Percentiles rank a stretch among this genome's conserved stretches.
Conservation (phyloP, 1,139 yeast species). For the Diutina neorugosa region DNA sequence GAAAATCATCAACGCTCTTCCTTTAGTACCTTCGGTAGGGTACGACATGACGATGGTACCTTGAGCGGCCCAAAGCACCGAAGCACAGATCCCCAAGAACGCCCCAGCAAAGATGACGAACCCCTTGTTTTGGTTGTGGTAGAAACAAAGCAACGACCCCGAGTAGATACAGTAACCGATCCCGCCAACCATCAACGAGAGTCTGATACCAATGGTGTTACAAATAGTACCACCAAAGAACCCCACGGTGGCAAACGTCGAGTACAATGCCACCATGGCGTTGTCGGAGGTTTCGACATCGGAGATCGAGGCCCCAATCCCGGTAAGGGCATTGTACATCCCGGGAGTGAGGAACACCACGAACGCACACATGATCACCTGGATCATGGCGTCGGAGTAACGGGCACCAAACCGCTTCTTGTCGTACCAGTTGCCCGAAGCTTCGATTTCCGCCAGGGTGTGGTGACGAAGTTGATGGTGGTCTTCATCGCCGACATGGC, state of each 20-base stretch:
- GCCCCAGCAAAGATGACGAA: slow-evolving; percentile 52
- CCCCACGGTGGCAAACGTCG: slow-evolving; percentile 46
- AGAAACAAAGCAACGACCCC: slow-evolving; percentile 37
- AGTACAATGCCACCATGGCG: slow-evolving; percentile 42
- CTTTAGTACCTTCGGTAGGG: slow-evolving; percentile 44
- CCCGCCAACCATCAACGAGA: slow-evolving; percentile 41
- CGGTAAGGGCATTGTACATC: slow-evolving; percentile 44
- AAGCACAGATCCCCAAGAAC: slow-evolving; percentile 45
- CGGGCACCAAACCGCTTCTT: slow-evolving; percentile 18
- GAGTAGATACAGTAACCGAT: slow-evolving; percentile 45
- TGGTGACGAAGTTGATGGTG: slow-evolving; percentile 17
- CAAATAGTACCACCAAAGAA: slow-evolving; percentile 50
- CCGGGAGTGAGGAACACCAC: slow-evolving; percentile 46
- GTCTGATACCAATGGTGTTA: slow-evolving; percentile 38
- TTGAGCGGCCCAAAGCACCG: slow-evolving; percentile 50
- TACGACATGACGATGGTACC: slow-evolving; percentile 47
- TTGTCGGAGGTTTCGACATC: slow-evolving; percentile 33
- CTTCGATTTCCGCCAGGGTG: slow-evolving; percentile 17
- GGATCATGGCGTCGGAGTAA: slow-evolving; percentile 33
- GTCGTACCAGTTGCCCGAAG: slow-evolving; percentile 15
- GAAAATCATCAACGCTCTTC: slow-evolving; percentile 41
- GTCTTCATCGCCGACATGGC: slow-evolving; percentile 8
- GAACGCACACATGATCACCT: slow-evolving; percentile 35
- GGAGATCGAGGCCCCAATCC: slow-evolving; percentile 32
- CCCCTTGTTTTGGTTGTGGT: slow-evolving; percentile 36